phyloP scores from a whole-genome alignment of 768 basidiomycete species.

The Boletus sp. region DNA sequence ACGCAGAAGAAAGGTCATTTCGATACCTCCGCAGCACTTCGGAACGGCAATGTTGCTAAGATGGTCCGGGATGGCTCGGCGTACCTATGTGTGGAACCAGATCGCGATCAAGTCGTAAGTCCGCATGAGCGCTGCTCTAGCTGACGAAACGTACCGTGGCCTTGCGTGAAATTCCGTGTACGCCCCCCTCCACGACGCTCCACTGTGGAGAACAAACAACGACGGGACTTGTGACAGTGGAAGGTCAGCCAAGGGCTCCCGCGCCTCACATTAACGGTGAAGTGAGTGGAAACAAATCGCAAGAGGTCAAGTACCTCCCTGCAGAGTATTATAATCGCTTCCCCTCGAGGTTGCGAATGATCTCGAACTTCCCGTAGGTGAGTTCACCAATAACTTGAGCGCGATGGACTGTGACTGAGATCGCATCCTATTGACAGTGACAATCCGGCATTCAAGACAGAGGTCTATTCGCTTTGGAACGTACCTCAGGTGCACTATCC shows the following conservation, averaged over 20 bases:
- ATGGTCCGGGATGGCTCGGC: no score
- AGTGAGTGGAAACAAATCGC: neutral
- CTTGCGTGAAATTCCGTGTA: neutral
- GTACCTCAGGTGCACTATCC: neutral
- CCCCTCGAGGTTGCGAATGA: constrained; percentile 37
- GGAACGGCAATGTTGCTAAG: no score
- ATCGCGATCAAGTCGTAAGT: no score
- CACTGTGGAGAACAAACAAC: neutral
- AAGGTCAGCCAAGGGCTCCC: neutral
- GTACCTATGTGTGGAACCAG: no score
- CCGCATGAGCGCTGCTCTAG: no score
- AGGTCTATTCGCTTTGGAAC: neutral
- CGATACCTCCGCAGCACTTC: neutral
- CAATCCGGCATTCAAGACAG: neutral
- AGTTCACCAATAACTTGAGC: neutral
- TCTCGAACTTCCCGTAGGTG: no score
- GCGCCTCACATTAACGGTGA: neutral
- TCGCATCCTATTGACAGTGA: neutral
- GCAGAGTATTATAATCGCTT: constrained; percentile 51
- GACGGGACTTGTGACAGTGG: neutral
- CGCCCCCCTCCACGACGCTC: neutral
- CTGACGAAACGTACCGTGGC: neutral
- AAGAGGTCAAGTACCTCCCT: constrained; percentile 34
- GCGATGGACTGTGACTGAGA: neutral
- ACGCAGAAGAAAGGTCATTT: neutral